Evolutionary conservation across 257 asterid species (phyloP).

Genomic region (Solanum chmielewskii): DNA sequence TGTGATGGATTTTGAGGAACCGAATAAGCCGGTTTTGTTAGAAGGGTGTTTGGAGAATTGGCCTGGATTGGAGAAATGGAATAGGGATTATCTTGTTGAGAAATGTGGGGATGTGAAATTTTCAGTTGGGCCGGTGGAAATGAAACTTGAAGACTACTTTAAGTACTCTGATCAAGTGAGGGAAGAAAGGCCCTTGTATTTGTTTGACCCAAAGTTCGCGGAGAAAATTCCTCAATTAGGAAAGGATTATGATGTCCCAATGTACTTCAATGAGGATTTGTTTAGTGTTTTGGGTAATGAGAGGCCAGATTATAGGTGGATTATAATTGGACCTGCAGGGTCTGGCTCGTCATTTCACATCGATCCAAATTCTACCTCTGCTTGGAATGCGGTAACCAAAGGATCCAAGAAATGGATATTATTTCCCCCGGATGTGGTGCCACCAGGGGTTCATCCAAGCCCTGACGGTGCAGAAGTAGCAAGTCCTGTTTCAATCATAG

Average conservation of each 20-base stretch:
- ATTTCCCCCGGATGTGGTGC: slow-evolving; percentile 91
- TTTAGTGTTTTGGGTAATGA: slow-evolving; percentile 73
- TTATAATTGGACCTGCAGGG: slow-evolving; percentile 91
- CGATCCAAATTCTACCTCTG: slow-evolving; percentile 97
- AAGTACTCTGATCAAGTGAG: slow-evolving; percentile 66
- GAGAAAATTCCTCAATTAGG: slow-evolving; percentile 68
- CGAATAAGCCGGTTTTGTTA: slow-evolving; percentile 70
- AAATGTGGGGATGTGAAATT: slow-evolving; percentile 50
- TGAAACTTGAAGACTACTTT: slow-evolving; percentile 63
- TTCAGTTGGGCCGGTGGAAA: slow-evolving; percentile 77
- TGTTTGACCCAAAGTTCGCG: slow-evolving; percentile 83
- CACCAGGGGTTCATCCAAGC: slow-evolving; percentile 97
- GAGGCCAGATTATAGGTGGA: slow-evolving; percentile 92
- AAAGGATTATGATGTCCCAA: slow-evolving; percentile 57
- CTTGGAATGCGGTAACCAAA: slow-evolving; percentile 93
- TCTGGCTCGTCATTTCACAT: slow-evolving; percentile 98
- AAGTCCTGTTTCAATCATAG: slow-evolving; percentile 88
- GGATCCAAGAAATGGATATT: slow-evolving; percentile 96
- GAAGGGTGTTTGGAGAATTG: slow-evolving; percentile 80
- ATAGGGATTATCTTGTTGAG: slow-evolving; percentile 46
- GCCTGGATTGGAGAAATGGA: slow-evolving; percentile 73
- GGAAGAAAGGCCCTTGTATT: slow-evolving; percentile 91
- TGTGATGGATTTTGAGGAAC: slow-evolving; percentile 65
- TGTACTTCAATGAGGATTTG: slow-evolving; percentile 78
- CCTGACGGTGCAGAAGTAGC: slow-evolving; percentile 98